These are phyloP conservation scores for Xylariaceae sp. DNA, from an alignment of 2,329 filamentous ascomycete genomes.

Conservation along the genomic window DNA sequence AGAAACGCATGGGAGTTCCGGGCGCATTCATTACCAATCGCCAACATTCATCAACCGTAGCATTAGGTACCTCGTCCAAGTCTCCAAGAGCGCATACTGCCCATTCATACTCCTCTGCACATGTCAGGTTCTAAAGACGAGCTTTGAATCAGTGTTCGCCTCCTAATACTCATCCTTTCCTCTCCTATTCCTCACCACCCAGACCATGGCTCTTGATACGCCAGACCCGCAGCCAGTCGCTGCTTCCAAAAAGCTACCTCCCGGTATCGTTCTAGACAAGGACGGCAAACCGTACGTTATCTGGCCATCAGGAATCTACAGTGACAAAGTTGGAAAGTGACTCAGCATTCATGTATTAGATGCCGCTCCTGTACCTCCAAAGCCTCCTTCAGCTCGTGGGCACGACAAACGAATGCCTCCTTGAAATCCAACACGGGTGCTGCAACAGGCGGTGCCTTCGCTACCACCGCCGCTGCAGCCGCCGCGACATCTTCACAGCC, in stretches of 20 bases:
- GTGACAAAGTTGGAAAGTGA: not conserved
- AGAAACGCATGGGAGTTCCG: no score
- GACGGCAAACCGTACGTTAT: slow-evolving; percentile 78
- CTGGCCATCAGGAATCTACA: no score
- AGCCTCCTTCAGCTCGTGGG: slow-evolving; percentile 57
- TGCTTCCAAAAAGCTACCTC: slow-evolving; percentile 55
- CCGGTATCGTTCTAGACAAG: slow-evolving; percentile 70
- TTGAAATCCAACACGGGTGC: slow-evolving; percentile 34
- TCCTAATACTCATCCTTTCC: not conserved
- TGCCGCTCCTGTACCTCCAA: slow-evolving; percentile 70
- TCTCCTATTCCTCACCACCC: not conserved
- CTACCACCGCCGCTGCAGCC: slow-evolving; percentile 33
- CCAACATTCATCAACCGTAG: no score
- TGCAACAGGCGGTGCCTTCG: slow-evolving; percentile 30
- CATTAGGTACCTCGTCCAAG: no score
- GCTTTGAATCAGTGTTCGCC: no score
- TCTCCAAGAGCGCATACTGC: no score
- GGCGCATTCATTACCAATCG: no score
- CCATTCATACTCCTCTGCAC: no score
- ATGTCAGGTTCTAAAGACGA: no score
- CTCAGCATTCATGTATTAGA: slow-evolving; percentile 37
- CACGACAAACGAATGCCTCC: slow-evolving; percentile 47
- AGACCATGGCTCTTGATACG: slow-evolving; percentile 36
- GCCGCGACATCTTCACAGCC: slow-evolving; percentile 23
- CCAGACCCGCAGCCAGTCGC: slow-evolving; percentile 26